Evolutionary conservation across 2,329 filamentous ascomycete species (phyloP).

Genomic region (Botryotinia narcissicola): DNA sequence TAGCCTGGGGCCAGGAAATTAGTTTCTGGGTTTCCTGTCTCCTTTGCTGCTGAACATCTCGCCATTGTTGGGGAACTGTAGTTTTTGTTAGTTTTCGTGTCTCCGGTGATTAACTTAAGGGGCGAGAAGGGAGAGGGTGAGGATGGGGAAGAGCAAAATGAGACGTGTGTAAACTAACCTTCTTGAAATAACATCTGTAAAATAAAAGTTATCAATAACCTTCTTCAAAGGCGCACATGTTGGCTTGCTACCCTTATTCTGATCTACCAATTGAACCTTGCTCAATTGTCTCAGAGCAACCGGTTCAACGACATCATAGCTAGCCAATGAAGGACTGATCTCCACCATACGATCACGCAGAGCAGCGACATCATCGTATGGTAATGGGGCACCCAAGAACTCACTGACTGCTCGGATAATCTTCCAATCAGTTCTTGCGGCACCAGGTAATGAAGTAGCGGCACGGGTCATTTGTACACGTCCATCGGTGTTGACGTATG

Average conservation of each 20-base stretch:
- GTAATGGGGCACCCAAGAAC: constrained; percentile 81
- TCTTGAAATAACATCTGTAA: constrained; percentile 94
- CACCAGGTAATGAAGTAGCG: constrained; percentile 84
- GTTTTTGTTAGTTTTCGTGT: constrained; percentile 18
- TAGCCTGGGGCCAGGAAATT: constrained; percentile 75
- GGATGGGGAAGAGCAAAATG: no score
- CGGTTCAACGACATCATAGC: constrained; percentile 88
- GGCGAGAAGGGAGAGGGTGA: not conserved
- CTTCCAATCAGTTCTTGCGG: constrained; percentile 96
- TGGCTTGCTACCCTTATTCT: constrained; percentile 84
- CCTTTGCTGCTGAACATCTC: constrained; percentile 91
- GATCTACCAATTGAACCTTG: constrained; percentile 93
- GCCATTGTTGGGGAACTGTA: constrained; percentile 94
- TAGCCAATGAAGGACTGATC: constrained; percentile 84
- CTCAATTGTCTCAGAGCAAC: constrained; percentile 71
- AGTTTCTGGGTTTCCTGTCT: constrained; percentile 71
- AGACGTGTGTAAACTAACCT: constrained; percentile 57
- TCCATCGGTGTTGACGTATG: constrained; percentile 97
- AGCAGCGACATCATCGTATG: constrained; percentile 88
- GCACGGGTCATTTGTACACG: constrained; percentile 91
- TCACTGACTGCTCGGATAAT: constrained; percentile 91
- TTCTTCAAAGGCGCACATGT: constrained; percentile 74
- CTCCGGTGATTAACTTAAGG: constrained; percentile 7
- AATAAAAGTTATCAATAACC: constrained; percentile 94
- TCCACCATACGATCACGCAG: constrained; percentile 92